A percentile compares a stretch with the other conserved stretches of the same genome.
These are phyloP conservation scores for Citrus mangshanensis DNA, from an alignment of 345 rosid species.

Conservation along the genomic window DNA sequence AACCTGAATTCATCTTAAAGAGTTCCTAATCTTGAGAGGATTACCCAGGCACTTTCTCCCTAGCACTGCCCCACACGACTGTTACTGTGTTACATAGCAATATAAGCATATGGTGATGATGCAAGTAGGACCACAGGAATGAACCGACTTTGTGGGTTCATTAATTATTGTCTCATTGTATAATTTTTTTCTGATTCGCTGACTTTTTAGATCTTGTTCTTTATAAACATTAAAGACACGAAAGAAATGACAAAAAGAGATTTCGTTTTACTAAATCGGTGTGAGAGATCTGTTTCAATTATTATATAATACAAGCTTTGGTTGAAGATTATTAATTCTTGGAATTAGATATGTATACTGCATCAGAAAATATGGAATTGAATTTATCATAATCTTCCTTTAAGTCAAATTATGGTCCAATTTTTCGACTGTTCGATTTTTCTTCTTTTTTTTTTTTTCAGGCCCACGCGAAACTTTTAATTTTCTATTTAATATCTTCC, in stretches of 20 bases:
- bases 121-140: neutral
- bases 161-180: neutral
- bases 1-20: too few species aligned
- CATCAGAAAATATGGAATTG: neutral
- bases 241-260: neutral
- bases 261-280: neutral
- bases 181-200: neutral
- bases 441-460: neutral
- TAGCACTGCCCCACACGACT: neutral
- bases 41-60: too few species aligned
- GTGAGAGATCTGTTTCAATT: neutral
- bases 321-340: neutral
- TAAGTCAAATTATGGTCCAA: neutral
- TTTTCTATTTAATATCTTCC: neutral
- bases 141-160: constrained; percentile 3
- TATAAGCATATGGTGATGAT: neutral
- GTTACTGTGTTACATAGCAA: neutral
- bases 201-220: neutral
- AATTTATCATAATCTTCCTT: neutral
- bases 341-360: too few species aligned
- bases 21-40: too few species aligned
- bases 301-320: neutral
- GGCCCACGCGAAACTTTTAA: neutral
- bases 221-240: neutral
- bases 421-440: neutral